phyloP scores from a whole-genome alignment of 345 rosid genomes.

The Murraya paniculata region DNA sequence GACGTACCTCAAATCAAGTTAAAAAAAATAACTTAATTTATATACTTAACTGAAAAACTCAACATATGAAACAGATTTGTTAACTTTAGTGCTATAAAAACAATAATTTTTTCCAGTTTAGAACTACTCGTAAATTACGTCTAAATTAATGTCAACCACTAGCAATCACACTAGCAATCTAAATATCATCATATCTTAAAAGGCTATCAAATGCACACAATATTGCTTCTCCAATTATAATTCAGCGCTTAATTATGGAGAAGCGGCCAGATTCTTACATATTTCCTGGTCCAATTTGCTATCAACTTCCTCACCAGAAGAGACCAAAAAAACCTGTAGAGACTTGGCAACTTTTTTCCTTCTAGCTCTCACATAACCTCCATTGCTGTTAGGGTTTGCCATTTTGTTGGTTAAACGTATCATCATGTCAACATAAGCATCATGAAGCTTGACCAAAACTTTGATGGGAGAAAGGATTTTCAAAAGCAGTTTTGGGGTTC shows the following conservation, averaged over 20 bases:
- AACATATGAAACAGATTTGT: too few relatives aligned
- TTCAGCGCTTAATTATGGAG: slow-evolving; percentile 10
- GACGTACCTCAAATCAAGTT: too few relatives aligned
- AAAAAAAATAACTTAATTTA: too few relatives aligned
- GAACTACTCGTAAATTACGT: too few relatives aligned
- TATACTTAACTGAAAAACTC: too few relatives aligned
- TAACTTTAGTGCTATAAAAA: too few relatives aligned
- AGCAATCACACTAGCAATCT: not conserved
- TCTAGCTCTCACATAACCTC: slow-evolving; percentile 7
- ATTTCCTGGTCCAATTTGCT: slow-evolving; percentile 26
- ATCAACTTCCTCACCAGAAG: slow-evolving; percentile 36
- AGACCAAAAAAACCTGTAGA: slow-evolving; percentile 14
- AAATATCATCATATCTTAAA: not conserved
- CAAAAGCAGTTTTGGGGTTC: slow-evolving; percentile 3
- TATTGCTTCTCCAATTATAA: not conserved
- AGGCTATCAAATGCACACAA: not conserved
- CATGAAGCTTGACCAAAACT: slow-evolving; percentile 31
- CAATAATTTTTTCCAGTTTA: too few relatives aligned
- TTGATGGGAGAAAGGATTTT: slow-evolving; percentile 28
- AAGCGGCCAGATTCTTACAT: slow-evolving; percentile 32
- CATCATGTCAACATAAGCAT: slow-evolving; percentile 33
- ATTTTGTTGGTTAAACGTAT: slow-evolving; percentile 21
- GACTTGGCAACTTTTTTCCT: slow-evolving; percentile 27
- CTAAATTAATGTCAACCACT: too few relatives aligned
- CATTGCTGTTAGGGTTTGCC: slow-evolving; percentile 13